Evolutionary conservation across 768 basidiomycete genomes (phyloP).

Genomic region (Kwoniella europaea): DNA sequence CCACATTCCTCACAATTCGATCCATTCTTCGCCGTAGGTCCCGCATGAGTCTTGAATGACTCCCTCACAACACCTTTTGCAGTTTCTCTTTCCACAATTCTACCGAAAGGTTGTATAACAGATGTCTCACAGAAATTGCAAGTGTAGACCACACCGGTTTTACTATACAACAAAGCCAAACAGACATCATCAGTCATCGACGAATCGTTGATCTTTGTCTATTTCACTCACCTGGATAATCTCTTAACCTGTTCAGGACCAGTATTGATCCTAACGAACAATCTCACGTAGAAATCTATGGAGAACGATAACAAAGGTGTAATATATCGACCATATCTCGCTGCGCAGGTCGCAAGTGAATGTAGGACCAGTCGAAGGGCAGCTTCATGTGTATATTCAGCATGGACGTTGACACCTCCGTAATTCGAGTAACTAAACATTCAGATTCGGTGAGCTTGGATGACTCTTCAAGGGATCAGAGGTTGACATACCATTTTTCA

Average conservation of each 20-base stretch:
- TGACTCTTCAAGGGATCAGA: too few relatives aligned
- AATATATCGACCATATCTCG: conserved; percentile 89
- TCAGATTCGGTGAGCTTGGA: too few relatives aligned
- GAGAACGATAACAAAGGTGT: conserved; percentile 82
- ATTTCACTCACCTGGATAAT: conserved; percentile 67
- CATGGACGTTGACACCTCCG: conserved; percentile 83
- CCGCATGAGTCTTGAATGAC: conserved; percentile 73
- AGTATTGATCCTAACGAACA: conserved; percentile 80
- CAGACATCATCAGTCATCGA: background rate
- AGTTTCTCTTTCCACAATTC: conserved; percentile 67
- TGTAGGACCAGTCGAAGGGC: conserved; percentile 91
- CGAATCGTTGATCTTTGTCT: too few relatives aligned
- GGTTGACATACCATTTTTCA: conserved; percentile 80
- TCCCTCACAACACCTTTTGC: conserved; percentile 67
- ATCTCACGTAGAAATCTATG: conserved; percentile 94
- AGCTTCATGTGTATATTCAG: conserved; percentile 94
- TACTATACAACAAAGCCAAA: conserved; percentile 62
- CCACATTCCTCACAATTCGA: conserved; percentile 82
- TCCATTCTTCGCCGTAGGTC: conserved; percentile 64
- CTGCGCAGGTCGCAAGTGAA: conserved; percentile 80
- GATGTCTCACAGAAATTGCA: conserved; percentile 82
- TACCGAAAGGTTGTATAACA: conserved; percentile 84
- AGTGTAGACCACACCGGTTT: conserved; percentile 81
- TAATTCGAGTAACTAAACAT: conserved; percentile 93
- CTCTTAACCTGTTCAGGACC: conserved; percentile 84